phyloP scores from a whole-genome alignment of 2,329 filamentous ascomycete genomes.

The Apiospora saccharicola region DNA sequence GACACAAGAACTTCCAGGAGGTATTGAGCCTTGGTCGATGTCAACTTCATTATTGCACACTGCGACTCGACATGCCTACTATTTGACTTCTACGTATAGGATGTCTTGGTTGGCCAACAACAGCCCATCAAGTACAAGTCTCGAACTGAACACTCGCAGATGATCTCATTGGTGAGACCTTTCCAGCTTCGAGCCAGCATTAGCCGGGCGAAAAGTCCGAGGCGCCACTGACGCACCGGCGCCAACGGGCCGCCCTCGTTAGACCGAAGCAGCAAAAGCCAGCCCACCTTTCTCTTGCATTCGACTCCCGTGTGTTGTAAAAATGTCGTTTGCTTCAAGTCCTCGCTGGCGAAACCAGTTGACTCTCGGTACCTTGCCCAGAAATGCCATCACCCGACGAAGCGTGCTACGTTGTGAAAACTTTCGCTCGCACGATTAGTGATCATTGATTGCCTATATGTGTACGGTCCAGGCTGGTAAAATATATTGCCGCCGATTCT shows the following conservation, averaged over 20 bases:
- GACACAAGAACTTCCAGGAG: no score
- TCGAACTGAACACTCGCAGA: not conserved
- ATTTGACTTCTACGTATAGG: no score
- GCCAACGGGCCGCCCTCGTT: not conserved
- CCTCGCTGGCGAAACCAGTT: no score
- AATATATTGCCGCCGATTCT: not conserved
- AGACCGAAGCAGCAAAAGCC: not conserved
- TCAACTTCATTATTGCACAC: no score
- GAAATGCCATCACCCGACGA: not conserved
- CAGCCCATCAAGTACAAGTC: not conserved
- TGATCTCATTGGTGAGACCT: constrained; percentile 9
- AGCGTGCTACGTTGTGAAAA: not conserved
- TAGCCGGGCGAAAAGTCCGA: not conserved
- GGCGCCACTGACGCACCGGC: not conserved
- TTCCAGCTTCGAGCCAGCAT: not conserved
- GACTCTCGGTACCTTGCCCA: not conserved
- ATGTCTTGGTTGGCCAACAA: no score
- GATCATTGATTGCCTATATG: not conserved
- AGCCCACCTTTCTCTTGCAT: no score
- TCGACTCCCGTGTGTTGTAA: not conserved
- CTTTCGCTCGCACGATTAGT: not conserved
- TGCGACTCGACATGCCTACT: no score
- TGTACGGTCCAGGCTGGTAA: not conserved
- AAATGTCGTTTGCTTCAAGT: not conserved
- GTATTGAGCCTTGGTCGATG: no score